Percentiles rank a stretch among this genome's conserved stretches.
phyloP scores from a whole-genome alignment of 306 rosid genomes.

The Lablab purpureus region DNA sequence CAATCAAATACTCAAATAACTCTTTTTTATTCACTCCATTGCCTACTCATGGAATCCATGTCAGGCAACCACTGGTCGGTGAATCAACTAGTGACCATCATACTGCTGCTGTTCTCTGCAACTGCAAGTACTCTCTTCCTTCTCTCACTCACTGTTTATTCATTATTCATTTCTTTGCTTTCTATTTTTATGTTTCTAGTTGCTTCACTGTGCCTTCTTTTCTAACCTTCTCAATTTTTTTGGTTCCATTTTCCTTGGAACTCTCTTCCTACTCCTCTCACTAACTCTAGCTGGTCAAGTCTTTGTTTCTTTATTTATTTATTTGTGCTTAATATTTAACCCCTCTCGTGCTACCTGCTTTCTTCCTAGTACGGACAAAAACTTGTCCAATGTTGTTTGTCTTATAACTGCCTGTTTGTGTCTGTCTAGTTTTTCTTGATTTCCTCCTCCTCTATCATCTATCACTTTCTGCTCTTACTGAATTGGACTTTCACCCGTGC shows the following conservation, averaged over 20 bases:
- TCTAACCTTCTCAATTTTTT: constrained; percentile 23
- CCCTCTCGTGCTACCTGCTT: background rate
- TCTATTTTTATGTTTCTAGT: constrained; percentile 23
- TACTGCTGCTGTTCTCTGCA: constrained; percentile 43
- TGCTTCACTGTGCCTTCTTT: constrained; percentile 35
- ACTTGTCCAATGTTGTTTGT: constrained; percentile 40
- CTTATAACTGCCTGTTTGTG: constrained; percentile 21
- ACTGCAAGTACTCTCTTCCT: constrained; percentile 37
- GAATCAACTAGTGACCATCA: constrained; percentile 36
- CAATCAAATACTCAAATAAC: background rate
- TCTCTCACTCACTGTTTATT: constrained; percentile 19
- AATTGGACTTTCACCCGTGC: background rate
- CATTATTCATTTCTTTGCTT: background rate
- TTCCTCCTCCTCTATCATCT: background rate
- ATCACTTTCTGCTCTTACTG: constrained; percentile 26
- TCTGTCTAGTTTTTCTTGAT: constrained; percentile 15
- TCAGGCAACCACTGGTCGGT: constrained; percentile 59
- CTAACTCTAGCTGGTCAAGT: background rate
- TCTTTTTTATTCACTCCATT: constrained; percentile 48
- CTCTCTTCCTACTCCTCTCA: constrained; percentile 37
- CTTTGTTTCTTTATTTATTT: constrained; percentile 24
- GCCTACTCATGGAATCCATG: constrained; percentile 71
- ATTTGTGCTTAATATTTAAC: constrained; percentile 14
- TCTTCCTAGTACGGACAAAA: constrained; percentile 38
- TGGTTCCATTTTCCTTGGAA: constrained; percentile 44